Base-by-base conservation (phyloP, 2,329 filamentous ascomycete genomes). In the Orbilia blumenaviensis region DNA sequence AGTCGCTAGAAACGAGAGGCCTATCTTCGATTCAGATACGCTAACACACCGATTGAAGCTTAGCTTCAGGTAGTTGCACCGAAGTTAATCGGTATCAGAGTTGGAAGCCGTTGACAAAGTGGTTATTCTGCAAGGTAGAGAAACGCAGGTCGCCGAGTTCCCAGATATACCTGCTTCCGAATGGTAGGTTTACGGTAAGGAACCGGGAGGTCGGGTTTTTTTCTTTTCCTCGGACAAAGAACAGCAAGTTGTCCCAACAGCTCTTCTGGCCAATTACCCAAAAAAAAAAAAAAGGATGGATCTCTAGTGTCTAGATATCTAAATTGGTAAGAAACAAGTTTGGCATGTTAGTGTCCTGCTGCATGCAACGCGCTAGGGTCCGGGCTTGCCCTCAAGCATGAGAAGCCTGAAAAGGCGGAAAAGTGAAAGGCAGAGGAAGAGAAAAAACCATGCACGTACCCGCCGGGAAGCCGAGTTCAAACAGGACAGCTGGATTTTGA, bases 341-440 rank as follows among this genome's bases (percentile, higher is more conserved):
- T 73, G 38, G 21, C 48, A 48, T 36, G 63, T 75, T 75, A 75
- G 71, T 48, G 58, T 61, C 36, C 29, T 68, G 71, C 71, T 75
- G 71, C 71, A 75, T 68, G 71, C 71, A 75, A 75, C 63, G 71
- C 71, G 71, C 71, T 60, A 64, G 64, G 71, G 58, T 63, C 54
- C 44, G 48, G 64, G 62, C 68, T 74, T 61, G 48, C 46, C 66
- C 48, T 67, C 54, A 36, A 64, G 58, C 48, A 68, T 63, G 32
- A 73, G 42, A 41, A 61, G 54, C 46, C 52, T 54, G 46, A 56
- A 44, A 62, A 63, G 46, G 44, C 44, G 63, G 38, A 46, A 54
- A 66, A 32, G 46, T 25, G 21, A 54, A 21, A 56, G 41, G 16
- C 27, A 48, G 36, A 29, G 16, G n/a, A n/a, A n/a, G n/a, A 10